Percentiles rank a stretch among this genome's conserved stretches.
These are phyloP conservation scores for Trichophyton benhamiae DNA, from an alignment of 2,329 filamentous ascomycete genomes.

Conservation along the genomic window DNA sequence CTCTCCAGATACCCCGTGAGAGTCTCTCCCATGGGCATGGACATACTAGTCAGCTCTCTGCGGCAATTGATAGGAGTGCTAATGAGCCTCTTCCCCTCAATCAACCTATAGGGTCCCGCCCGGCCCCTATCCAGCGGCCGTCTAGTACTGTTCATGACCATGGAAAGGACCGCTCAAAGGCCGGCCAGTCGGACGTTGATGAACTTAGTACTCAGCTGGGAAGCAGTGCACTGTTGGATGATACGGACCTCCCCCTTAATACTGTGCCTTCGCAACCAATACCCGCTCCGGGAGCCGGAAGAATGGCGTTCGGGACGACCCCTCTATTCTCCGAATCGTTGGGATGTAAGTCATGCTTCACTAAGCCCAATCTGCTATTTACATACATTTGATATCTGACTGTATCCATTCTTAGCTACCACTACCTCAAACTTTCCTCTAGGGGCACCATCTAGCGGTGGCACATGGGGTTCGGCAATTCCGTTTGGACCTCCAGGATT, in stretches of 20 bases:
- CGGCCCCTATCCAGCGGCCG: slow-evolving; percentile 77
- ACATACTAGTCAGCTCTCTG: slow-evolving; percentile 67
- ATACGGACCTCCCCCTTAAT: slow-evolving; percentile 57
- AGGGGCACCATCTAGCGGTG: slow-evolving; percentile 20
- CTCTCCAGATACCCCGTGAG: slow-evolving; percentile 20
- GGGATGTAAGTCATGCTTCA: slow-evolving; percentile 23
- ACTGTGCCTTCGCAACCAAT: slow-evolving; percentile 32
- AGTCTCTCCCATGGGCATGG: slow-evolving; percentile 33
- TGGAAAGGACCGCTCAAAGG: slow-evolving; percentile 29
- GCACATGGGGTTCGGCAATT: slow-evolving; percentile 26
- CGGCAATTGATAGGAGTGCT: slow-evolving; percentile 44
- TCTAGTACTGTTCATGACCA: slow-evolving; percentile 52
- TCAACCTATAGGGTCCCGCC: slow-evolving; percentile 61
- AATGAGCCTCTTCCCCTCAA: slow-evolving; percentile 50
- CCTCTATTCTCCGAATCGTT: slow-evolving; percentile 34
- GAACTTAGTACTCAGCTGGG: slow-evolving; percentile 69
- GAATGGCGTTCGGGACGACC: slow-evolving; percentile 32
- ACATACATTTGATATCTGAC: slow-evolving; percentile 16
- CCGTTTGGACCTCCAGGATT: slow-evolving; percentile 30
- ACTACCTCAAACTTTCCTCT: slow-evolving; percentile 26
- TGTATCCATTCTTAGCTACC: slow-evolving; percentile 16
- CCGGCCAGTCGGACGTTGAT: slow-evolving; percentile 49
- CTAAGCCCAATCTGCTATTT: slow-evolving; percentile 1
- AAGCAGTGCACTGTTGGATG: slow-evolving; percentile 72
- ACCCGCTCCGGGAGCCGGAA: slow-evolving; percentile 27